These are phyloP conservation scores for Citrullus colocynthis DNA, from an alignment of 306 rosid species.

Conservation along the genomic window DNA sequence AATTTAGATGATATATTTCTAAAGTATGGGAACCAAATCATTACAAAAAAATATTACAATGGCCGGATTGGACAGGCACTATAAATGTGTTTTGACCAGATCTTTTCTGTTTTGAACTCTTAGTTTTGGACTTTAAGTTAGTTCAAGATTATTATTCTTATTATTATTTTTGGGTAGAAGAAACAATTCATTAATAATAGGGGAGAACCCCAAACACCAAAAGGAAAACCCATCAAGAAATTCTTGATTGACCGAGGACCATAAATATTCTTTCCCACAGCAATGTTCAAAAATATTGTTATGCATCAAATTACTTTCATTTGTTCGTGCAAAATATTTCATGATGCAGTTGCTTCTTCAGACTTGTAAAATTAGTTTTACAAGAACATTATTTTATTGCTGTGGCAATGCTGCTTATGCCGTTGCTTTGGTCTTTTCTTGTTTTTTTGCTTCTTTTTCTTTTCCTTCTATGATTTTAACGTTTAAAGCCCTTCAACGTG, in stretches of 20 bases:
- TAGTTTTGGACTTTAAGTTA: not conserved
- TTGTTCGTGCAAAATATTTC: not conserved
- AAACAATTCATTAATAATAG: no score
- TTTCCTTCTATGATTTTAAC: not conserved
- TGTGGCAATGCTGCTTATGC: not conserved
- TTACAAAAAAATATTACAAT: not conserved
- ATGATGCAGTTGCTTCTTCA: not conserved
- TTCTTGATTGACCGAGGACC: not conserved
- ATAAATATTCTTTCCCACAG: not conserved
- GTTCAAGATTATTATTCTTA: not conserved
- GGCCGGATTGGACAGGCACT: not conserved
- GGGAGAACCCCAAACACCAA: no score
- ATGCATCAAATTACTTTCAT: not conserved
- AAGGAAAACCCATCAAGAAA: not conserved
- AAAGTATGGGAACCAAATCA: not conserved
- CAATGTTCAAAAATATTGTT: not conserved
- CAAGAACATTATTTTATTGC: not conserved
- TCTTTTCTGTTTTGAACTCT: constrained; percentile 4
- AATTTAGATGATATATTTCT: not conserved
- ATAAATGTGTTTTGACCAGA: not conserved
- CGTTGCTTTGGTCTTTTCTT: not conserved
- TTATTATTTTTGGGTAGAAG: no score
- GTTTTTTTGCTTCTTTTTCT: not conserved
- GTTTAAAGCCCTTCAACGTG: not conserved
- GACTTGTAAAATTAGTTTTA: not conserved